Evolutionary conservation across 306 rosid species (phyloP), one percentile per base, ranked within the genome.

Genomic region (Lablab purpureus): DNA sequence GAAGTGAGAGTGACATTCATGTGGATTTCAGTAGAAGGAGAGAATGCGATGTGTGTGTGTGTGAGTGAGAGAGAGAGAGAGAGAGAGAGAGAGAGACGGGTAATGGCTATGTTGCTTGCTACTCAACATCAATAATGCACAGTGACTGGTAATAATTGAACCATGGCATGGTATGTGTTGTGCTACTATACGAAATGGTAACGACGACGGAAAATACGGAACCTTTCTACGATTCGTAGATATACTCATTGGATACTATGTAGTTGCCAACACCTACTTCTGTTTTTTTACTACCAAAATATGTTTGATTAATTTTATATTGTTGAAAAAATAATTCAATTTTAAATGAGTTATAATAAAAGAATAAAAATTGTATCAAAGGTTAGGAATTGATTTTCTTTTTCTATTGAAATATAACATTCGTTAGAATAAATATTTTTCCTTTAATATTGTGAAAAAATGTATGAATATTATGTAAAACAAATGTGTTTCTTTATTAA

Each of bases 1-100:
- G 46, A 86, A 67, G 58, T 45, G 79, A 82, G 52, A 78, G 83
- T 69, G 78, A 47, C 86, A 75, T 50, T 77, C 60, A 21, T 62
- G 43, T 55, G 32, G 66, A 51, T 28, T 56, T 34, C 36, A 62
- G 79, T 15, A 37, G 77, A 62, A 82, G 81, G 50, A 46, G 80
- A 14, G 71, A 22, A 52, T 59, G 81, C 55, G 81, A 77, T 52
- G 68, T 36, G 37, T 30, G 80, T 17, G 12, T 14, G 17, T 5
- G 21, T n/a, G 43, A 56, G 50, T 36, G 17, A 8, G 28, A 15
- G 22, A 51, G 25, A 46, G 30, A 18, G 23, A 52, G 4, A 50
- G 40, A 32, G 1, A 34, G 40, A 15, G n/a, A n/a, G n/a, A 15
- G n/a, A 11, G 22, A 52, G 4, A 50, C 34, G 30, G 45, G 9